A percentile compares a stretch with the other conserved stretches of the same genome.
These are phyloP conservation scores for Aspergillus terreus DNA, from an alignment of 2,329 filamentous ascomycete species.

Conservation along the genomic window DNA sequence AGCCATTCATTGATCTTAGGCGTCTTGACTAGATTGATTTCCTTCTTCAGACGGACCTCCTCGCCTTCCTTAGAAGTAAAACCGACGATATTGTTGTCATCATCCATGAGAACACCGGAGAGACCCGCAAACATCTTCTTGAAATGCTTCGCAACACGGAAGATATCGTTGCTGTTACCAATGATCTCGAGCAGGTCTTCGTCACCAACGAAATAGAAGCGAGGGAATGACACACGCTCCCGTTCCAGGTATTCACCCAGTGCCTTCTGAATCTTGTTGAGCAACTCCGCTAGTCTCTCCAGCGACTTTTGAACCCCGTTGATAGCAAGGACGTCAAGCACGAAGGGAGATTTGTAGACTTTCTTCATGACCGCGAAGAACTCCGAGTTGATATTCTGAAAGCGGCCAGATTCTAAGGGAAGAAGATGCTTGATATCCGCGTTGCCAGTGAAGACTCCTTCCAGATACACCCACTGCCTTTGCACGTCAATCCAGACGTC, in stretches of 20 bases:
- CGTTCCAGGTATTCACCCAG: conserved; percentile 97
- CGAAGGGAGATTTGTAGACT: conserved; percentile 91
- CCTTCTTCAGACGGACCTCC: conserved; percentile 78
- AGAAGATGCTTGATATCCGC: conserved; percentile 98
- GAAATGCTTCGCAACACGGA: conserved; percentile 96
- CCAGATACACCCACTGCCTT: conserved; percentile 98
- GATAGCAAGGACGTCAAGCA: conserved; percentile 93
- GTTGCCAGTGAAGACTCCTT: conserved; percentile 98
- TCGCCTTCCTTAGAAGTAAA: conserved; percentile 97
- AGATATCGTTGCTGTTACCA: conserved; percentile 95
- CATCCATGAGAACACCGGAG: conserved; percentile 84
- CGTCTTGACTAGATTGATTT: conserved; percentile 87
- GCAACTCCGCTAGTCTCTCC: conserved; percentile 88
- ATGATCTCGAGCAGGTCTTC: conserved; percentile 99
- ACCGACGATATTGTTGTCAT: conserved; percentile 82
- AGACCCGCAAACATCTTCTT: conserved; percentile 99
- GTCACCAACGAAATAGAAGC: conserved; percentile 99
- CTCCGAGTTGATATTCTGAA: conserved; percentile 99
- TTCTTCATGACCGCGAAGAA: conserved; percentile 99
- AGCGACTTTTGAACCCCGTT: conserved; percentile 93
- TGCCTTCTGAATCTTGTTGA: conserved; percentile 99
- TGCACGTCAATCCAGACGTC: conserved; percentile 99
- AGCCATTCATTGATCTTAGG: conserved; percentile 99
- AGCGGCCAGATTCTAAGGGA: conserved; percentile 91
- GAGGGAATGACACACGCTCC: conserved; percentile 93